Base-by-base conservation (phyloP, 805 yeast genomes). In the Blastobotrys muscicola region DNA sequence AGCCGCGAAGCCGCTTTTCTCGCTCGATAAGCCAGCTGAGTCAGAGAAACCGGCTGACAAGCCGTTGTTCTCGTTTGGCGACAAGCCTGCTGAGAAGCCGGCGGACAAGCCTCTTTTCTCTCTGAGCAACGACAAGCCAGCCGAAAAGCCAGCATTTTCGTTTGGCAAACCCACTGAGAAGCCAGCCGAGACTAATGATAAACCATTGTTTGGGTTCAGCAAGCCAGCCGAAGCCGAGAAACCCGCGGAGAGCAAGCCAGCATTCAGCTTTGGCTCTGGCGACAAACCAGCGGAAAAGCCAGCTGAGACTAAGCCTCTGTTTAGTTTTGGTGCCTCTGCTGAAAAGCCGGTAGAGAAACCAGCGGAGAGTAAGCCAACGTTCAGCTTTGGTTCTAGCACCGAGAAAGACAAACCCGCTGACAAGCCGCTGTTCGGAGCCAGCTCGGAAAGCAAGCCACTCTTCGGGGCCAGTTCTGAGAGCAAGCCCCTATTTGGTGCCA, bases 141-240 rank as follows among this genome's bases (percentile, higher is more conserved):
- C 43, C 15, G 42, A 32, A 35, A 42, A 40, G 20, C 46, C 50
- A 2, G 38, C 45, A 5, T 41, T 47, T 36, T 39, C 50, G 29
- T 48, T 47, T 37, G 50, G 46, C 10, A 26, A 29, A n/a, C 15
- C 34, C n/a, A 11, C 30, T 9, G 4, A 8, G 23, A 29, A 35
- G 20, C 32, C 15, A n/a, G 36, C 15, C 3, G 41, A 38, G 7
- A n/a, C 41, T 13, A 36, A 20, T 8, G 39, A 32, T 2, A 39
- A 43, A 20, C 39, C 49, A 3, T 5, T 37, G 8, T 43, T 44
- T 34, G 35, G 38, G 12, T 38, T 39, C 36, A 43, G 44, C 32
- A 15, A 16, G 16, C 16, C 44, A n/a, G 38, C 41, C 10, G 16
- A 26, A 16, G 31, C 20, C 6, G 31, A 39, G 36, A 26, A 33